Evolutionary conservation across 169 alveolate species (phyloP).

Genomic region (Plasmodium coatneyi): DNA sequence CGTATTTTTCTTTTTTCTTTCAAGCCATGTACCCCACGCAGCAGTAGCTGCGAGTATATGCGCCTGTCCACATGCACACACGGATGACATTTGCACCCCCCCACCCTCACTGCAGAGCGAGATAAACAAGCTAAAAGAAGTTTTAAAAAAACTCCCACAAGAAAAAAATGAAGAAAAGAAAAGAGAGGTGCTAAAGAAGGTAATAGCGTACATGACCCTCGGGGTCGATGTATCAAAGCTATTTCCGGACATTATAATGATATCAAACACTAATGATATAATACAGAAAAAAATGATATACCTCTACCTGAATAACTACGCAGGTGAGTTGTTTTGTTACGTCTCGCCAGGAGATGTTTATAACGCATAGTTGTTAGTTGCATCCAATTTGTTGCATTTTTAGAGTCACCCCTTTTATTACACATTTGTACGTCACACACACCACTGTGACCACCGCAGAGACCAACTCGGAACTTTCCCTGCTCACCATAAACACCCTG

Average conservation of each 20-base stretch:
- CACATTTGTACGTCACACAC: neutral
- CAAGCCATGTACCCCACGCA: neutral
- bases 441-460: conserved; percentile 84
- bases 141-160: conserved; percentile 73
- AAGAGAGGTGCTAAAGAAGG: conserved; percentile 89
- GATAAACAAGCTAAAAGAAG: conserved; percentile 69
- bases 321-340: conserved; percentile 72
- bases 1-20: neutral
- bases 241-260: conserved; percentile 97
- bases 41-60: neutral
- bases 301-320: conserved; percentile 95
- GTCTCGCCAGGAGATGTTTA: neutral
- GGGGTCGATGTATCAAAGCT: conserved; percentile 98
- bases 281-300: conserved; percentile 99
- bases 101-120: conserved; percentile 47
- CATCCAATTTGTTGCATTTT: neutral
- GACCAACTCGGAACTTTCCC: conserved; percentile 95
- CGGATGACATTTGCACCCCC: neutral
- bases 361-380: neutral
- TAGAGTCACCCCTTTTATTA: neutral
- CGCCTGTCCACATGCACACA: neutral
- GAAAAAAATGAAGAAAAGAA: conserved; percentile 75
- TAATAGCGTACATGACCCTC: conserved; percentile 90
- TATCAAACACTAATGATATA: conserved; percentile 96
- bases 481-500: conserved; percentile 97